Evolutionary conservation across 2,329 filamentous ascomycete species (phyloP).

Genomic region (Aureobasidium sp.): DNA sequence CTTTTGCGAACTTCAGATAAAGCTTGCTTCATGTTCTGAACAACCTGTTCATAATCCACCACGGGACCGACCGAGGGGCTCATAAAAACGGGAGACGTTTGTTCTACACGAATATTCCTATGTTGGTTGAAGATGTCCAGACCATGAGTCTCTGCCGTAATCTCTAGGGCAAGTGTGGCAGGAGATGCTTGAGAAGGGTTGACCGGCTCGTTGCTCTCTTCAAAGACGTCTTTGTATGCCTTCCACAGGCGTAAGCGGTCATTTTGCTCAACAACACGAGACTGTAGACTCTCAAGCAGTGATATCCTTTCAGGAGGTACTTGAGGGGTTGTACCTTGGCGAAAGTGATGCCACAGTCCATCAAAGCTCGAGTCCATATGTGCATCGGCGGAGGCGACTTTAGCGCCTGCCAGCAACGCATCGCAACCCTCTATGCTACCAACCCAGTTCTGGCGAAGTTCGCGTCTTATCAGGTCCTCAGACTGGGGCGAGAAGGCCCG

Average conservation of each 20-base stretch:
- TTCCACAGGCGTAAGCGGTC: conserved; percentile 67
- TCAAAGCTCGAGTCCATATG: conserved; percentile 63
- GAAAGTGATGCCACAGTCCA: conserved; percentile 59
- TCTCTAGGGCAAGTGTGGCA: background rate
- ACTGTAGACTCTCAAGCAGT: conserved; percentile 62
- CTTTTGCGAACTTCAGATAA: conserved; percentile 13
- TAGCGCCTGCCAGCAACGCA: conserved; percentile 61
- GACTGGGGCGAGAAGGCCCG: conserved; percentile 16
- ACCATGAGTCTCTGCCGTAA: background rate
- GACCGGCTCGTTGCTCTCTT: background rate
- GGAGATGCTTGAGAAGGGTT: background rate
- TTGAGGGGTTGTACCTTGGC: conserved; percentile 44
- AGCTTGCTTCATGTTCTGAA: conserved; percentile 30
- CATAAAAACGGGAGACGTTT: conserved; percentile 15
- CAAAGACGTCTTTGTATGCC: conserved; percentile 33
- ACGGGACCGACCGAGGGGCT: background rate
- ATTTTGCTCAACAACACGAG: conserved; percentile 58
- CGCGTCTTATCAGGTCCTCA: conserved; percentile 43
- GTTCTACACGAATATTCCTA: background rate
- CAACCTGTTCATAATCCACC: conserved; percentile 27
- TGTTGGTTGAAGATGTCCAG: conserved; percentile 9
- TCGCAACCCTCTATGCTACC: conserved; percentile 70
- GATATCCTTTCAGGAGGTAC: background rate
- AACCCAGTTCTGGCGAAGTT: conserved; percentile 67
- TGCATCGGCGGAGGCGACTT: conserved; percentile 48